Base-by-base conservation (phyloP, 331 rosid genomes). In the Saraca asoca region DNA sequence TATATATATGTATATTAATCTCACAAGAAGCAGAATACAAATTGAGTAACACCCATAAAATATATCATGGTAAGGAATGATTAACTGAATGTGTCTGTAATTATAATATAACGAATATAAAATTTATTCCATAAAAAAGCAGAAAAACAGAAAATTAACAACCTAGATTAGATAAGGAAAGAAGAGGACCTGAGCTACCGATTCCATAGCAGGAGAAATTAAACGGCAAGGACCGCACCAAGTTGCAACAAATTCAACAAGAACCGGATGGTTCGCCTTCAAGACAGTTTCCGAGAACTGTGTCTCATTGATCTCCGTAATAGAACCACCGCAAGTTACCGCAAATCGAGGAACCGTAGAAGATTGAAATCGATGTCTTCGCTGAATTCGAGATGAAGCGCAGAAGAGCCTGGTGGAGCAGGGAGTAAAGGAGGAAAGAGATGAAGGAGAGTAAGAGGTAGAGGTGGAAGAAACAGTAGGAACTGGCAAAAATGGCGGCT, bases 171-270 rank as follows among this genome's bases (percentile, higher is more conserved):
- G 33, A 24, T 24, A 50, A 37, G 43, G 37, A 44, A 9, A 9
- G 38, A 61, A 46, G 11, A 20, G 62, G 12, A 90, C 96, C 92
- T 90, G 82, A 69, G 95, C 88, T 24, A 75, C 51, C 79, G 82
- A 82, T 80, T 90, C 87, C 58, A 90, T 82, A 9, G 81, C 79
- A 7, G 95, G 92, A 46, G 95, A 61, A 75, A 90, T 83, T 43
- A 90, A 78, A 45, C 95, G 90, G 85, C 97, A 90, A 48, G 97
- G 97, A 54, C 95, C 97, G 9, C 97, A 90, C 95, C 97, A 90
- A 62, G 7, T 87, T 69, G 97, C 95, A 15, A 90, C 87, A 75
- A 90, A 90, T 80, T 90, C 97, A 18, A 90, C 95, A 0, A 90
- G 88, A 83, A 90, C 97, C 12, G 95, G 91, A 31, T 87, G 84